phyloP scores from a whole-genome alignment of 2,329 filamentous ascomycete genomes.

The Aspergillus nomiae region DNA sequence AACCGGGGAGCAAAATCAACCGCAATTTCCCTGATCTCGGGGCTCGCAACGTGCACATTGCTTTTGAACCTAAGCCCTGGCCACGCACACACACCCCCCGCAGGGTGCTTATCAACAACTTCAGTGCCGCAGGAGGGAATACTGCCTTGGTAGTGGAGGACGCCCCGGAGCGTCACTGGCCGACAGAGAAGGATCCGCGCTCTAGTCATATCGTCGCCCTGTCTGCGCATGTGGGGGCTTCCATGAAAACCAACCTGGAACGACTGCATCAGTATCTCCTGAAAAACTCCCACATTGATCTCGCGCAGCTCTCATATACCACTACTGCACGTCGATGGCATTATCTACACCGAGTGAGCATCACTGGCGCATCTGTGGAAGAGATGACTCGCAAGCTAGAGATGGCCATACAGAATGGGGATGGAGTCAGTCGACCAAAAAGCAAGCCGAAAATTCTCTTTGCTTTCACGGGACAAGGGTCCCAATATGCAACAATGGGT shows the following conservation, averaged over 20 bases:
- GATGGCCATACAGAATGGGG: background rate
- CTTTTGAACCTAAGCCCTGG: slow-evolving; percentile 49
- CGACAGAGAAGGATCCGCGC: slow-evolving; percentile 50
- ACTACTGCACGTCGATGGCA: slow-evolving; percentile 59
- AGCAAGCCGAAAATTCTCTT: too few species aligned
- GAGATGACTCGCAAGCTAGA: background rate
- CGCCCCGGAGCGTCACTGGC: slow-evolving; percentile 42
- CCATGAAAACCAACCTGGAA: too few species aligned
- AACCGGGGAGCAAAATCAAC: slow-evolving; percentile 41
- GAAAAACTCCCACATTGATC: slow-evolving; percentile 36
- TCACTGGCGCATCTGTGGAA: background rate
- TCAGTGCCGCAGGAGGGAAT: slow-evolving; percentile 70
- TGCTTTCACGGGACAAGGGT: too few species aligned
- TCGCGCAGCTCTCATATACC: slow-evolving; percentile 64
- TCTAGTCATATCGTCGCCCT: slow-evolving; percentile 58
- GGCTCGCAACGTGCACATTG: slow-evolving; percentile 36
- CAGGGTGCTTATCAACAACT: slow-evolving; percentile 60
- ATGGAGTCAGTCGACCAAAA: too few species aligned
- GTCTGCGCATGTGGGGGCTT: slow-evolving; percentile 40
- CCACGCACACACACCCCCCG: slow-evolving; percentile 24
- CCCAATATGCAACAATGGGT: too few species aligned
- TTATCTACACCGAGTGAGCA: slow-evolving; percentile 32
- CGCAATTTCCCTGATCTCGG: slow-evolving; percentile 35
- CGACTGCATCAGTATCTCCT: too few species aligned
- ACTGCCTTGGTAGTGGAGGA: slow-evolving; percentile 66